Conservation (phyloP, 257 asterid species). For the Primulina eburnea region DNA sequence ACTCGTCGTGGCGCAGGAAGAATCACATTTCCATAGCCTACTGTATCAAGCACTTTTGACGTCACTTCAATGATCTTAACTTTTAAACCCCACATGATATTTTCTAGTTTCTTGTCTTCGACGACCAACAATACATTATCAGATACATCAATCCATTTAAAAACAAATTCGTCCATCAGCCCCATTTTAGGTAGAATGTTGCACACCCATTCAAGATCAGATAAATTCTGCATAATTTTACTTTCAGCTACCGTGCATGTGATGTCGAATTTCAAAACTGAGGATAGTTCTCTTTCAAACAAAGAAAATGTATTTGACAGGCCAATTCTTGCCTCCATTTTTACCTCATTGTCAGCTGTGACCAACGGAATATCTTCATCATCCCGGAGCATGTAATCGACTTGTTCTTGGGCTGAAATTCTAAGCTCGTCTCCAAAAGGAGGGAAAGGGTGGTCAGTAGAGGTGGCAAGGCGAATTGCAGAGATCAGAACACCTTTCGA, state of each 20-base stretch:
- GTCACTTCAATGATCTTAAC: slow-evolving; percentile 56
- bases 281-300: slow-evolving; percentile 44
- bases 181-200: slow-evolving; percentile 57
- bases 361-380: slow-evolving; percentile 53
- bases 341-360: slow-evolving; percentile 53
- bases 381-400: slow-evolving; percentile 74
- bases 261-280: slow-evolving; percentile 32
- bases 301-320: slow-evolving; percentile 46
- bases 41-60: slow-evolving; percentile 70
- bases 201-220: slow-evolving; percentile 79
- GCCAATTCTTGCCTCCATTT: slow-evolving; percentile 45
- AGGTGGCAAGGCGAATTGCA: slow-evolving; percentile 69
- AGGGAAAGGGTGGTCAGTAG: slow-evolving; percentile 36
- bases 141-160: slow-evolving; percentile 56
- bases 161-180: slow-evolving; percentile 60
- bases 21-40: slow-evolving; percentile 73
- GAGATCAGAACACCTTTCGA: slow-evolving; percentile 60
- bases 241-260: slow-evolving; percentile 25
- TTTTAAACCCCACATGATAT: slow-evolving; percentile 52
- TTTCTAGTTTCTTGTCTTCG: slow-evolving; percentile 42
- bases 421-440: slow-evolving; percentile 62
- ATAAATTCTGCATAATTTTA: slow-evolving; percentile 32
- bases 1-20: slow-evolving; percentile 59
- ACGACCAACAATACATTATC: slow-evolving; percentile 30
- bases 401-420: slow-evolving; percentile 77